Evolutionary conservation across 2,329 filamentous ascomycete species (phyloP).

Genomic region (Aspergillus sojae): DNA sequence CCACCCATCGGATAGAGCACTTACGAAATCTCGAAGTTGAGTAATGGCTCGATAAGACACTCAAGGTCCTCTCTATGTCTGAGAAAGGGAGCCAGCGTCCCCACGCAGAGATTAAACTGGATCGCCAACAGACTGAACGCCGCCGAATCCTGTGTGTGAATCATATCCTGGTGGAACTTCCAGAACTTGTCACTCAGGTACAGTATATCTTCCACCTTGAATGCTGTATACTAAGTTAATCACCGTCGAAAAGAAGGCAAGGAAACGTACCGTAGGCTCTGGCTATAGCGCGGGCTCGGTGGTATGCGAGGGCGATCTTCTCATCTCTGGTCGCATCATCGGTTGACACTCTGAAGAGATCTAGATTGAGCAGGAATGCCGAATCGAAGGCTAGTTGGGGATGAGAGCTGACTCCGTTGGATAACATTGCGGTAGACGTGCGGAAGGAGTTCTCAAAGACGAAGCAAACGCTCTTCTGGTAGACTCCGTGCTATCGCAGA

Average conservation of each 20-base stretch:
- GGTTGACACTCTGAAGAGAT: conserved; percentile 2
- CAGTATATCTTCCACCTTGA: conserved; percentile 6
- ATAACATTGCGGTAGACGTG: too few relatives aligned
- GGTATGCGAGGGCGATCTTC: conserved; percentile 7
- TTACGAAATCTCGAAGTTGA: conserved; percentile 26
- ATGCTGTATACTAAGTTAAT: background rate
- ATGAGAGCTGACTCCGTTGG: too few relatives aligned
- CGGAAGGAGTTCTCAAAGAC: too few relatives aligned
- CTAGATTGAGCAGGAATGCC: background rate
- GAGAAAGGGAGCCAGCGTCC: conserved; percentile 22
- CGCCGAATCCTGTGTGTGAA: background rate
- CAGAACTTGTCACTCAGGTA: conserved; percentile 7
- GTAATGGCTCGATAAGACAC: conserved; percentile 18
- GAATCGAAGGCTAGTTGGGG: background rate
- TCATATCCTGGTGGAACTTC: conserved; percentile 4
- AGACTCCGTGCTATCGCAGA: too few relatives aligned
- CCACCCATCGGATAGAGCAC: background rate
- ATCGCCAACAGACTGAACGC: conserved; percentile 19
- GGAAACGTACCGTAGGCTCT: background rate
- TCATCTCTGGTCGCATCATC: background rate
- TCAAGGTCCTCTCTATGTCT: conserved; percentile 17
- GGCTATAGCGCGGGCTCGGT: conserved; percentile 10
- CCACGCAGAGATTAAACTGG: conserved; percentile 24
- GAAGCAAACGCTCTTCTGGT: too few relatives aligned
- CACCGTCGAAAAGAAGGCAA: accelerated